Evolutionary conservation across 768 basidiomycete species (phyloP).

Genomic region (Calocybe indica): DNA sequence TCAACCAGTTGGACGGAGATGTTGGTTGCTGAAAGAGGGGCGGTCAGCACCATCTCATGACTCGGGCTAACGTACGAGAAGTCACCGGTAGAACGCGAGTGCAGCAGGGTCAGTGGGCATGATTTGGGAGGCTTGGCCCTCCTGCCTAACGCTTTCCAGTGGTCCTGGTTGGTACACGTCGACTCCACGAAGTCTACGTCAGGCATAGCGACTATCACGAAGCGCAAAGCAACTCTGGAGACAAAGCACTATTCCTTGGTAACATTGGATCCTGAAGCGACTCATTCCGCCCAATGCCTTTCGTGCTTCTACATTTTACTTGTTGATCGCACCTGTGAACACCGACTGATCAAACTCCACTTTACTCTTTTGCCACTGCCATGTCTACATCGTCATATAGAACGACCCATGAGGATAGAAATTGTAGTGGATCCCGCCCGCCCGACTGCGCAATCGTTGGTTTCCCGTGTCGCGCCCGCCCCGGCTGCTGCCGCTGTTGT

Average conservation of each 20-base stretch:
- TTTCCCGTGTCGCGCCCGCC: conserved; percentile 80
- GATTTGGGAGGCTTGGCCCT: too few species aligned
- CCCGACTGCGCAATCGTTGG: conserved; percentile 51
- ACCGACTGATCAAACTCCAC: conserved; percentile 43
- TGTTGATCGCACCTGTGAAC: not conserved
- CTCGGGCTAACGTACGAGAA: too few species aligned
- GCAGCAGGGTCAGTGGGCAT: too few species aligned
- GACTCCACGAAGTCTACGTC: too few species aligned
- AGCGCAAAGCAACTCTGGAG: too few species aligned
- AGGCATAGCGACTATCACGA: too few species aligned
- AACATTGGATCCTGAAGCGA: too few species aligned
- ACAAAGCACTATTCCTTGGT: too few species aligned
- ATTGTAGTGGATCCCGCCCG: conserved; percentile 86
- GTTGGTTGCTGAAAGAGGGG: not conserved
- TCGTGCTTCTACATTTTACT: not conserved
- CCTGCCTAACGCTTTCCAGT: too few species aligned
- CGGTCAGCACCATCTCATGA: not conserved
- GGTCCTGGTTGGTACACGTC: too few species aligned
- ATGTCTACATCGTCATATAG: conserved; percentile 44
- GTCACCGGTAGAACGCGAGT: too few species aligned
- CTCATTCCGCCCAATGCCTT: too few species aligned
- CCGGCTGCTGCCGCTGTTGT: conserved; percentile 34
- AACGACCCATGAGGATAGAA: conserved; percentile 98
- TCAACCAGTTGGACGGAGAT: conserved; percentile 6
- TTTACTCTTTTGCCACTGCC: conserved; percentile 33